These are phyloP conservation scores for Oryza glumipatula DNA, from an alignment of 176 grass and related monocot genomes.

Conservation along the genomic window DNA sequence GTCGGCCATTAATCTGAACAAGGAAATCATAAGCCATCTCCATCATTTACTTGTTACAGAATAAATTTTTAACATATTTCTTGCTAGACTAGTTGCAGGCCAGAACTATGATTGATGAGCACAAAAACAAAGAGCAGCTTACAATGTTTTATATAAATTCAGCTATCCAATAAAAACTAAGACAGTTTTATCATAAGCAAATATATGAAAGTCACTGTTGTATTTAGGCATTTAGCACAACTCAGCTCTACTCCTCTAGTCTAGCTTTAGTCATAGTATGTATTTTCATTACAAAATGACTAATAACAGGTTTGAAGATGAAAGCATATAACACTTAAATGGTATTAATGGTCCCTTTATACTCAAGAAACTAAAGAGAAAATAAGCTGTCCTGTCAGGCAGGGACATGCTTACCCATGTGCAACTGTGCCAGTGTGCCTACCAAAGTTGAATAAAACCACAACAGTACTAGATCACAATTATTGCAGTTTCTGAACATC, in stretches of 20 bases:
- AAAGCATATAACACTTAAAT: not conserved
- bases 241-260: conserved; percentile 14
- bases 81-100: not conserved
- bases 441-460: conserved; percentile 38
- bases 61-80: not conserved
- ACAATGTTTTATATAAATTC: not conserved
- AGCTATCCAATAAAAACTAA: conserved; percentile 1
- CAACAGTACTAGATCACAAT: conserved; percentile 50
- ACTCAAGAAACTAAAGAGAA: conserved; percentile 4
- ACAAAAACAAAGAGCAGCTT: not conserved
- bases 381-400: conserved; percentile 44
- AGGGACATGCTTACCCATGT: conserved; percentile 45
- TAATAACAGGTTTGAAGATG: not conserved
- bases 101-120: not conserved
- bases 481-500: conserved; percentile 38
- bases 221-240: conserved; percentile 22
- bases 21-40: not conserved
- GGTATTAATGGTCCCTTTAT: conserved; percentile 23
- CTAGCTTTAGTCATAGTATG: not conserved
- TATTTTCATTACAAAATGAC: conserved; percentile 9
- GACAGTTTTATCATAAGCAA: not conserved
- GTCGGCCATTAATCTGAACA: conserved; percentile 43
- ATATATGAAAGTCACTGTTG: not conserved
- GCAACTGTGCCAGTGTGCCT: conserved; percentile 29
- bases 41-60: not conserved